Conservation (phyloP, 1,284 basidiomycete species). For the Sporisorium exsertum region DNA sequence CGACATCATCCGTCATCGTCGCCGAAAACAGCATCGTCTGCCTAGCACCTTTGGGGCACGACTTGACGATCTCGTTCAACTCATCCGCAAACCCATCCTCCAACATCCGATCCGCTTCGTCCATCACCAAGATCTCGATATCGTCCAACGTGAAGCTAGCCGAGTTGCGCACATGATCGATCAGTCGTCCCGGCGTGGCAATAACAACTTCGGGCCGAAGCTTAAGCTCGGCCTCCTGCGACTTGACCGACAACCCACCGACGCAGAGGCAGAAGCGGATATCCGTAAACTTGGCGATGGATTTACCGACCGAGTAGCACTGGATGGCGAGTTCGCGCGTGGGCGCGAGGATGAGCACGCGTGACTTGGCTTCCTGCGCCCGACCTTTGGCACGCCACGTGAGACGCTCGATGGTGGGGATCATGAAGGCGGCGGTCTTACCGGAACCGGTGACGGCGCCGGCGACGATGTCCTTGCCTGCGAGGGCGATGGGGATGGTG, state of each 20-base stretch:
- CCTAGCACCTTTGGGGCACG: conserved; percentile 76
- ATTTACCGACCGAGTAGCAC: conserved; percentile 91
- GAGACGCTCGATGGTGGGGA: conserved; percentile 97
- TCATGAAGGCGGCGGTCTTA: conserved; percentile 99
- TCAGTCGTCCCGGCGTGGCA: conserved; percentile 95
- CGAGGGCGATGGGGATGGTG: conserved; percentile 97
- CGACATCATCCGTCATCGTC: conserved; percentile 97
- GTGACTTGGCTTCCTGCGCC: conserved; percentile 93
- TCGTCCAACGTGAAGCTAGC: conserved; percentile 92
- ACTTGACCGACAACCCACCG: conserved; percentile 90
- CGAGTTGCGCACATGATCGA: conserved; percentile 96
- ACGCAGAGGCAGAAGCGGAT: conserved; percentile 96
- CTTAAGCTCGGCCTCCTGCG: conserved; percentile 94
- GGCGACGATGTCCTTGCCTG: conserved; percentile 95
- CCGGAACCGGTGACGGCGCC: conserved; percentile 95
- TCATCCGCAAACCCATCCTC: conserved; percentile 97
- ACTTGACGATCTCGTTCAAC: conserved; percentile 92
- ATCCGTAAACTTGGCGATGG: conserved; percentile 89
- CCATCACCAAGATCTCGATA: conserved; percentile 98
- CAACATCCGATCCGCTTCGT: conserved; percentile 99
- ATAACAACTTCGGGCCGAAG: conserved; percentile 98
- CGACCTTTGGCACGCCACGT: conserved; percentile 82
- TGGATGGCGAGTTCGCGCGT: conserved; percentile 98
- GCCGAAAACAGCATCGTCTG: conserved; percentile 89
- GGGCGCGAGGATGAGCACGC: conserved; percentile 91